Percentiles rank a stretch among this genome's conserved stretches.
Conservation (phyloP, 2,329 filamentous ascomycete genomes). For the Sporothrix brasiliensis region DNA sequence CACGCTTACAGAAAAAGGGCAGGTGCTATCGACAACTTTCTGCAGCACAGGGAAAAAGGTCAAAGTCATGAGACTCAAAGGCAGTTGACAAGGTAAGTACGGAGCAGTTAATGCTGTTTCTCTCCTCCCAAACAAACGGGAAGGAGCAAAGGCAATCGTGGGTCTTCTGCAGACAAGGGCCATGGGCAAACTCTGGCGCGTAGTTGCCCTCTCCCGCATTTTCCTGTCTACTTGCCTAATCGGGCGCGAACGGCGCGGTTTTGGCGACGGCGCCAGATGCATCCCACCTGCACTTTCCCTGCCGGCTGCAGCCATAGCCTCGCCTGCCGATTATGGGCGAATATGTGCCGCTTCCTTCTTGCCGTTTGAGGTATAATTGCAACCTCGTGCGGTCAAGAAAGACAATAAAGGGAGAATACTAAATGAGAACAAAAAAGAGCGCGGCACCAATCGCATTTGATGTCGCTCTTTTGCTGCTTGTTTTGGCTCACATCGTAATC, state of each 20-base stretch:
- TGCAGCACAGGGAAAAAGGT: neutral
- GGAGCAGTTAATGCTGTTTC: neutral
- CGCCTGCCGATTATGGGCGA: neutral
- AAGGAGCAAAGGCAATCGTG: constrained; percentile 4
- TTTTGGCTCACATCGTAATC: neutral
- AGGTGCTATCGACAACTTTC: neutral
- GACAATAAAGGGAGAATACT: neutral
- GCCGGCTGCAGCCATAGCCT: constrained; percentile 11
- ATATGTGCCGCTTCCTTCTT: constrained; percentile 9
- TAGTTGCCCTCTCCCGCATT: neutral
- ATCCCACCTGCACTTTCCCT: neutral
- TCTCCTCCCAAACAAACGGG: neutral
- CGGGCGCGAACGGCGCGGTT: constrained; percentile 19
- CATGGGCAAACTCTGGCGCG: neutral
- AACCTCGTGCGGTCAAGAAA: neutral
- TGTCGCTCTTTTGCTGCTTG: neutral
- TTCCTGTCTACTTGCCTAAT: constrained; percentile 23
- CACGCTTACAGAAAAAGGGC: constrained; percentile 17
- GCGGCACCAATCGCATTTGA: neutral
- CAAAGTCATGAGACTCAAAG: neutral
- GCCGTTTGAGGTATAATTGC: neutral
- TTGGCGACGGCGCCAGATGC: constrained; percentile 1
- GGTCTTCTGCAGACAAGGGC: neutral
- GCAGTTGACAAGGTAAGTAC: neutral
- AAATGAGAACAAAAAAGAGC: neutral